phyloP scores from a whole-genome alignment of 495 filamentous ascomycete species.

The Podospora didyma region DNA sequence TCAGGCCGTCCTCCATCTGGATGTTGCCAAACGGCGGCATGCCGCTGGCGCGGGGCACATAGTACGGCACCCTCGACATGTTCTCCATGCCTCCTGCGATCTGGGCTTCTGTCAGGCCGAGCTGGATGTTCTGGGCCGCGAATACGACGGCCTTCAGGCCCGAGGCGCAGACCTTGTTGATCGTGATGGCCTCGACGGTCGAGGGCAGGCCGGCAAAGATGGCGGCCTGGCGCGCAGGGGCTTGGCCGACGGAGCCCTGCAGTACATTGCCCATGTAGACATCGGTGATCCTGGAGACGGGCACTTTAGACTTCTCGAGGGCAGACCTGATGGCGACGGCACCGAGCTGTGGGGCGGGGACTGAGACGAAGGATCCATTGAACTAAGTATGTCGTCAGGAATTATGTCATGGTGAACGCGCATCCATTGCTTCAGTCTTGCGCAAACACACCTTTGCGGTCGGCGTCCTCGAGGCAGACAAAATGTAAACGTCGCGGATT shows the following conservation, averaged over 20 bases:
- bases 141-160: slow-evolving; percentile 88
- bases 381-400: slow-evolving; percentile 55
- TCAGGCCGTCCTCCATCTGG: slow-evolving; percentile 82
- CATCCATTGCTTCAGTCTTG: not conserved
- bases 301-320: slow-evolving; percentile 74
- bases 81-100: slow-evolving; percentile 96
- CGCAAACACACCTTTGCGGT: slow-evolving; percentile 65
- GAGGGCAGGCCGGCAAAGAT: slow-evolving; percentile 81
- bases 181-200: slow-evolving; percentile 76
- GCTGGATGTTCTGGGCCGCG: slow-evolving; percentile 89
- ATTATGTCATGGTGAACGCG: not conserved
- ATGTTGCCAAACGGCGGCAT: slow-evolving; percentile 81
- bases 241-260: slow-evolving; percentile 76
- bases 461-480: slow-evolving; percentile 83
- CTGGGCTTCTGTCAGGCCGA: slow-evolving; percentile 80
- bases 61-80: slow-evolving; percentile 93
- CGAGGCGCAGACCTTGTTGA: slow-evolving; percentile 97
- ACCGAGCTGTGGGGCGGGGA: slow-evolving; percentile 81
- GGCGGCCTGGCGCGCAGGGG: slow-evolving; percentile 85
- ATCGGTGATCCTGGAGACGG: slow-evolving; percentile 72
- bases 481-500: slow-evolving; percentile 84
- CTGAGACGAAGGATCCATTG: slow-evolving; percentile 79
- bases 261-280: slow-evolving; percentile 99
- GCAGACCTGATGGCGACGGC: slow-evolving; percentile 87
- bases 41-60: slow-evolving; percentile 70